Conservation (phyloP, 495 filamentous ascomycete genomes). For the Aspergillus hancockii region DNA sequence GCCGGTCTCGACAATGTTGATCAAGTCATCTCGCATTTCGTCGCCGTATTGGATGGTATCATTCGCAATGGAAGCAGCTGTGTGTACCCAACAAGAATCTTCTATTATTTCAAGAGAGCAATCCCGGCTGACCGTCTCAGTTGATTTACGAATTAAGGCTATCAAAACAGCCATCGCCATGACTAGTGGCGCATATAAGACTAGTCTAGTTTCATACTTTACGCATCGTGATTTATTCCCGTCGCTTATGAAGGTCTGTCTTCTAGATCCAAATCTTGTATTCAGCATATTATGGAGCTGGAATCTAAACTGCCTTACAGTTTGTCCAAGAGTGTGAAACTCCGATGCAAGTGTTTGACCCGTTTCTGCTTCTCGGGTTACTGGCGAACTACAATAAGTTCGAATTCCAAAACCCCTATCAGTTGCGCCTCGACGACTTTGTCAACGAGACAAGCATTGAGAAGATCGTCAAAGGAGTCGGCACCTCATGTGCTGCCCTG, state of each 20-base stretch:
- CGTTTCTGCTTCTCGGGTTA: constrained; percentile 83
- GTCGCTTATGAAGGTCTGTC: constrained; percentile 83
- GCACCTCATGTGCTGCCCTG: constrained; percentile 61
- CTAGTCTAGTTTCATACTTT: constrained; percentile 90
- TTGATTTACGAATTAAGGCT: constrained; percentile 74
- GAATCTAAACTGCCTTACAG: constrained; percentile 40
- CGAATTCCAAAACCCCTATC: constrained; percentile 96
- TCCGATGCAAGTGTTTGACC: constrained; percentile 61
- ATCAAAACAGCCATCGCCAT: constrained; percentile 80
- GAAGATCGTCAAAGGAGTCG: constrained; percentile 76
- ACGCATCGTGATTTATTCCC: constrained; percentile 94
- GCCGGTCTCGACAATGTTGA: constrained; percentile 89
- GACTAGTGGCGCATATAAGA: constrained; percentile 91
- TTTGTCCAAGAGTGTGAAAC: constrained; percentile 81
- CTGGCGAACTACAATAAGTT: constrained; percentile 99
- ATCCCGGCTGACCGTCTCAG: constrained; percentile 37
- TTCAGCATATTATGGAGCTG: background rate
- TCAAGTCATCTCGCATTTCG: constrained; percentile 83
- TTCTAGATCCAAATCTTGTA: background rate
- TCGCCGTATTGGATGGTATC: constrained; percentile 72
- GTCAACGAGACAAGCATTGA: constrained; percentile 88
- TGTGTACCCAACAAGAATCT: constrained; percentile 42
- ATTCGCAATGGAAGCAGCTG: constrained; percentile 76
- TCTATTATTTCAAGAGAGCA: background rate
- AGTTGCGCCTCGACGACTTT: constrained; percentile 93